Base-by-base conservation (phyloP, 139 green algal genomes). In the Chlorella sorokiniana region DNA sequence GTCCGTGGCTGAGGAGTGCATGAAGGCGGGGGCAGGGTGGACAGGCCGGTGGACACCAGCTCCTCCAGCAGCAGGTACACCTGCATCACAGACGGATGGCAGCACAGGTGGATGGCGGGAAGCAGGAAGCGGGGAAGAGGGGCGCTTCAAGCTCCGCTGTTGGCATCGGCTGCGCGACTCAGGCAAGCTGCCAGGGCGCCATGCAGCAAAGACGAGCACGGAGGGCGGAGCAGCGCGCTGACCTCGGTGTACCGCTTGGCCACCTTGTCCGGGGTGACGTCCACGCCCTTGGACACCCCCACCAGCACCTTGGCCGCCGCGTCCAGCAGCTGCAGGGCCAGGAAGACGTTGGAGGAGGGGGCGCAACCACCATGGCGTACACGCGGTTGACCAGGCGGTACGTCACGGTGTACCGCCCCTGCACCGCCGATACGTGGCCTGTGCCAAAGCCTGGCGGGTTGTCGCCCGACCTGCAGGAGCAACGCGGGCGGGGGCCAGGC, bases 201-300 rank as follows among this genome's bases (percentile, higher is more conserved):
- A n/a, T 16, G 42, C 69, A 76, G 71, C 48, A 45, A 59, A 59
- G 14, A 59, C 48, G 48, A 59, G 59, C 59, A 67, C 25, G 59
- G 22, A 10, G 59, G 59, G 22, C 25, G 59, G 11, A 31, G 22
- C 59, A n/a, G 22, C 59, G 25, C 7, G 31, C 75, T 25, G 33
- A 89, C 79, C 71, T 91, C 87, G 1, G 86, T 76, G 52, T 88
- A 92, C 11, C 78, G 75, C 68, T 72, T 83, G 33, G 76, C 76
- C 22, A 92, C 44, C 65, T 87, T 88, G 42, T 88, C 86, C 8
- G 87, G 81, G 0, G 88, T 91, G 64, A 92, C 81, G 27, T 89
- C 87, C 25, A 88, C 81, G 38, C 84, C 81, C 31, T 65, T 70
- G 48, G 31, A 61, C 31, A 76, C 68, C 3, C 69, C 52, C n/a